Evolutionary conservation across 2,329 filamentous ascomycete species (phyloP), one percentile per base, ranked within the genome.

Genomic region (Alternaria ethzedia): DNA sequence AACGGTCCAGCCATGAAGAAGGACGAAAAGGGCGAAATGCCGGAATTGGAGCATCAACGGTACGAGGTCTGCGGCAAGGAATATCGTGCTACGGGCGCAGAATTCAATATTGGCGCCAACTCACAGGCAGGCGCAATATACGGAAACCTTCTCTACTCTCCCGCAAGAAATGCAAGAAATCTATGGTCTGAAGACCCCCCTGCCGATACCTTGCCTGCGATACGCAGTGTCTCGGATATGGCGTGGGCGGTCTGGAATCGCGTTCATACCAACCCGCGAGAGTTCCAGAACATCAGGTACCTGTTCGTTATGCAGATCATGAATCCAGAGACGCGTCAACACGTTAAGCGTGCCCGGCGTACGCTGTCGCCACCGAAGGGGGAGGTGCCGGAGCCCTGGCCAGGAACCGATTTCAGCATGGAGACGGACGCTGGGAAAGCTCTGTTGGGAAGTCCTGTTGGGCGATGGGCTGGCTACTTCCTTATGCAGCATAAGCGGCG

Each of bases 221-320:
- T 74, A n/a, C 54, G 59, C 8, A 59, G 61, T 7, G 44, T 66
- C 20, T 69, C 69, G 10, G 69, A 74, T 6, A 51, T 74, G 20
- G 56, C 70, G 11, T 74, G 70, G 72, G 69, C 68, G 9, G 66
- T 61, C 44, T 73, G 72, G 69, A 59, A 65, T 17, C 63, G 65
- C 3, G 61, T 54, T 5, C 56, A 63, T 12, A 25, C 20, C 2
- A 30, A 23, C 1, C 15, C 36, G 6, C 30, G 54, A 56, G 2
- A 59, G 63, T 12, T 44, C 70, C 41, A 45, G 5, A 68, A 70
- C 6, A 69, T 73, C 25, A 59, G 51, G 9, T 74, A 74, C 36
- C 66, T 73, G 30, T 62, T 30, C 9, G 26, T 56, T 45, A 61
- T 54, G 4, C 17, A 7, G 12, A 32, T 32, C 30, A 13, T 32